These are phyloP conservation scores for Salvia splendens DNA, from an alignment of 257 asterid genomes.

Conservation along the genomic window DNA sequence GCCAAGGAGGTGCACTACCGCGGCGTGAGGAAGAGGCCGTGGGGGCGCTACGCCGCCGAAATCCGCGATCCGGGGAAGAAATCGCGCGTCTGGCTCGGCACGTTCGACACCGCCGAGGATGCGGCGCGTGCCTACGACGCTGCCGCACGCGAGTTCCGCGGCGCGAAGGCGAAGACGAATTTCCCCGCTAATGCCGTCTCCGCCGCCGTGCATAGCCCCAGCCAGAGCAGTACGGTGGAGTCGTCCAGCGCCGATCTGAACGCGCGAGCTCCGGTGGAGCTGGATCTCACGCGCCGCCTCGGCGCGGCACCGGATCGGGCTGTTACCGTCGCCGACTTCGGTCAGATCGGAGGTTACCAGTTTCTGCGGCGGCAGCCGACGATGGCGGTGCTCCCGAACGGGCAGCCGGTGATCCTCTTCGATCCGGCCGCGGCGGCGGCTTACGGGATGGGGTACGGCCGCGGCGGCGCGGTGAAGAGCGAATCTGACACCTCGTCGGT, in stretches of 20 bases:
- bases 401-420: slow-evolving; percentile 55
- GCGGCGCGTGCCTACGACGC: slow-evolving; percentile 91
- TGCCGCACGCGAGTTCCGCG: slow-evolving; percentile 84
- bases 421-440: slow-evolving; percentile 44
- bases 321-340: slow-evolving; percentile 27
- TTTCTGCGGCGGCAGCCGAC: slow-evolving; percentile 49
- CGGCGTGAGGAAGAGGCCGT: slow-evolving; percentile 93
- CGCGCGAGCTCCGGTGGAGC: slow-evolving; percentile 54
- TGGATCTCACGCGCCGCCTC: slow-evolving; percentile 86
- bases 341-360: slow-evolving; percentile 34
- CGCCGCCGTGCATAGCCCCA: slow-evolving; percentile 46
- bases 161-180: slow-evolving; percentile 83
- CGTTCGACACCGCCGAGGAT: slow-evolving; percentile 91
- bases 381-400: slow-evolving; percentile 67
- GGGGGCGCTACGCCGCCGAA: slow-evolving; percentile 99
- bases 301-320: slow-evolving; percentile 35
- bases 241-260: slow-evolving; percentile 54
- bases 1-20: slow-evolving; percentile 69
- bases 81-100: slow-evolving; percentile 87
- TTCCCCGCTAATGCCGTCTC: slow-evolving; percentile 49
- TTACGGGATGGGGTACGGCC: slow-evolving; percentile 33
- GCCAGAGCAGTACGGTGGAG: slow-evolving; percentile 85
- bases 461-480: slow-evolving; percentile 48
- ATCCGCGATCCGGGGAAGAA: slow-evolving; percentile 93
- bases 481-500: slow-evolving; percentile 80